These are phyloP conservation scores for Picochlorum sp. DNA, from an alignment of 139 green algal genomes.

Conservation along the genomic window DNA sequence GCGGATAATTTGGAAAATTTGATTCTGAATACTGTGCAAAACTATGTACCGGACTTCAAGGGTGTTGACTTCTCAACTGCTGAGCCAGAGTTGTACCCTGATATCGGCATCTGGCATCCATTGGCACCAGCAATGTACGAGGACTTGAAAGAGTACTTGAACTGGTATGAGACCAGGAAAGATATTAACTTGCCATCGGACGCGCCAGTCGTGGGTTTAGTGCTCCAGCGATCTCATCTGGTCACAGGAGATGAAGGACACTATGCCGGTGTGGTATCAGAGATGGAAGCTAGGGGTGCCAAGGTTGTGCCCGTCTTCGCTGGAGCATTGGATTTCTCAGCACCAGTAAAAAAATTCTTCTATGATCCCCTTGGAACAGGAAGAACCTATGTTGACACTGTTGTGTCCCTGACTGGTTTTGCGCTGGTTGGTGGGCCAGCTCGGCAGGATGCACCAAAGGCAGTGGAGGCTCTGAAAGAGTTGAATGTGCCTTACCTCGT, in stretches of 20 bases:
- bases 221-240: constrained; percentile 95
- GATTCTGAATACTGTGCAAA: constrained; percentile 68
- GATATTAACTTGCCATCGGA: constrained; percentile 80
- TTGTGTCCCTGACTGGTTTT: constrained; percentile 93
- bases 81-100: constrained; percentile 86
- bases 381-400: constrained; percentile 73
- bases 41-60: constrained; percentile 84
- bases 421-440: constrained; percentile 91
- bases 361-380: constrained; percentile 83
- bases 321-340: constrained; percentile 91
- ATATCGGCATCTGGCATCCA: constrained; percentile 97
- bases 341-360: constrained; percentile 97
- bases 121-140: constrained; percentile 79
- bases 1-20: constrained; percentile 97
- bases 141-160: constrained; percentile 98
- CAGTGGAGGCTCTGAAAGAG: constrained; percentile 82
- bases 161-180: constrained; percentile 95
- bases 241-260: constrained; percentile 96
- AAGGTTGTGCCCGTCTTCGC: constrained; percentile 96
- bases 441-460: constrained; percentile 94
- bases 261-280: constrained; percentile 84
- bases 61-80: constrained; percentile 53
- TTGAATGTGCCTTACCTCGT: constrained; percentile 98
- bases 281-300: constrained; percentile 86
- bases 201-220: constrained; percentile 86